Evolutionary conservation across 495 filamentous ascomycete species (phyloP), one percentile per base, ranked within the genome.

Genomic region (Hypoxylon fragiforme): DNA sequence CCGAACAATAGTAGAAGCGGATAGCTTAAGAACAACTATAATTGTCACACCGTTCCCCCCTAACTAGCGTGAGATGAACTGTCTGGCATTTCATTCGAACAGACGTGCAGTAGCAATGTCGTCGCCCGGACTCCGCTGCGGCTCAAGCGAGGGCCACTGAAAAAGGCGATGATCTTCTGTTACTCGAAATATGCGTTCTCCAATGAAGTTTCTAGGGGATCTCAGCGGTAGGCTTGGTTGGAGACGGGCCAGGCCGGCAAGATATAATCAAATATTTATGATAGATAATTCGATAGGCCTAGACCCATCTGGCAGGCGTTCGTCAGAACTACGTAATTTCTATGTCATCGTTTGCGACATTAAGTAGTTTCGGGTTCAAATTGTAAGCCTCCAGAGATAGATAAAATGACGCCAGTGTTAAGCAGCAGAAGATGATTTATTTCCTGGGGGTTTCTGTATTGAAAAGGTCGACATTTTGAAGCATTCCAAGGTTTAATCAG

Each of bases 111-210:
- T 55, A 42, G 46, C 44, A 39, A 49, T 56, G 52, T 62, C 42
- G 58, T 56, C 58, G 46, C 52, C 58, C 52, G 52, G 58, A 36
- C 47, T 62, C 58, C 51, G 58, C 52, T 61, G 58, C 58, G 58
- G 58, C 58, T 62, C 51, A 56, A 62, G 41, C 47, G 41, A 52
- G 31, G 35, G 36, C 46, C 12, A 43, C 58, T 56, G 11, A 62
- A 62, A 56, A 40, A 28, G 47, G 52, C 21, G 47, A 62, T 48
- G 52, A 56, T 62, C 52, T 48, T 56, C 53, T 52, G 47, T 62
- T 49, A 48, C 46, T 56, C 52, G 42, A 40, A 18, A 11, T 24
- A 21, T 8, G 42, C 21, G 47, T 52, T 56, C 58, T 52, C 58
- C 58, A 62, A 62, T 62, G 48, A 48, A 39, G 50, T 22, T 32